These are phyloP conservation scores for Withania somnifera DNA, from an alignment of 305 asterid species.

Conservation along the genomic window DNA sequence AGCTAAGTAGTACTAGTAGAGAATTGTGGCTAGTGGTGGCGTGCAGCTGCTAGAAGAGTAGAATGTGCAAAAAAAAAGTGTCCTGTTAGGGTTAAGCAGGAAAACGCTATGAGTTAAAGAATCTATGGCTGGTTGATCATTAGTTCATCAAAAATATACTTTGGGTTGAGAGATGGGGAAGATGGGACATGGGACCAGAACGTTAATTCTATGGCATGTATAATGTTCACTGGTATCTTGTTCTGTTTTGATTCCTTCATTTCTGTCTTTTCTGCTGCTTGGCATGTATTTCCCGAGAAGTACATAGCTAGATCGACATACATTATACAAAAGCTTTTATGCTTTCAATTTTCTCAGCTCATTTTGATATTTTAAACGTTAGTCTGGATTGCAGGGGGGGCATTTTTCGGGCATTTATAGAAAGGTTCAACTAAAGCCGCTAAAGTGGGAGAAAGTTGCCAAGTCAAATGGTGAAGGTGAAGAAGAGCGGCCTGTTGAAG, in stretches of 20 bases:
- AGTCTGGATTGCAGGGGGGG: constrained; percentile 60
- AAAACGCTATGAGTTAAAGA: background rate
- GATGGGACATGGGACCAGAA: background rate
- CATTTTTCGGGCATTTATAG: constrained; percentile 98
- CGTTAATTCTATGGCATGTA: background rate
- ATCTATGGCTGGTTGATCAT: background rate
- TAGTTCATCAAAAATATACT: background rate
- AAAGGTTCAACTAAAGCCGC: constrained; percentile 94
- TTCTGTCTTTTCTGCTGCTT: background rate
- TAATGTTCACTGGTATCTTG: background rate
- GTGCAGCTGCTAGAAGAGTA: background rate
- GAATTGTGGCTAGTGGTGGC: background rate
- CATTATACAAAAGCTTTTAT: background rate
- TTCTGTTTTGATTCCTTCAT: background rate
- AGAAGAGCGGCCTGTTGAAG: constrained; percentile 89
- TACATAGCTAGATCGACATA: background rate
- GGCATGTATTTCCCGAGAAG: background rate
- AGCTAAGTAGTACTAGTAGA: background rate
- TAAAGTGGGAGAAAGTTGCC: constrained; percentile 72
- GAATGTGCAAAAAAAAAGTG: background rate
- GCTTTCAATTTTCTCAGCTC: background rate
- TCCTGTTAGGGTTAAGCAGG: background rate
- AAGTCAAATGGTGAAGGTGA: constrained; percentile 78
- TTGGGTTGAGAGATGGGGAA: constrained; percentile 5
- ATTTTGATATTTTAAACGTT: background rate